Conservation (phyloP, 495 filamentous ascomycete species). For the Tuber aestivum region DNA sequence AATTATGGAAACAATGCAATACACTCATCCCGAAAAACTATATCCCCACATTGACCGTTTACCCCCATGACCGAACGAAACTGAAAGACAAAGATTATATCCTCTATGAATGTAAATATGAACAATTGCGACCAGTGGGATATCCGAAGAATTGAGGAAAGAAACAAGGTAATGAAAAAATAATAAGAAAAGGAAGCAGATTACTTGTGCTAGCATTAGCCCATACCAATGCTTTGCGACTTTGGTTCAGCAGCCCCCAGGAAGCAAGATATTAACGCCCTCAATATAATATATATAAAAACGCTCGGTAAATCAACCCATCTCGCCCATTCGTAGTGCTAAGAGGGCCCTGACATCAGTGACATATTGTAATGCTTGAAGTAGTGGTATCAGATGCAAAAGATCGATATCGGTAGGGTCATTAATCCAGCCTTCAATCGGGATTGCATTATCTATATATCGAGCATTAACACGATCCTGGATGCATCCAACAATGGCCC, state of each 20-base stretch:
- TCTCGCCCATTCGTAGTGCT: constrained; percentile 76
- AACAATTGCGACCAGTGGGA: not conserved
- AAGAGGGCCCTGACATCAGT: constrained; percentile 88
- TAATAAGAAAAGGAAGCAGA: not conserved
- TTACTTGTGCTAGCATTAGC: not conserved
- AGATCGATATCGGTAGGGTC: constrained; percentile 88
- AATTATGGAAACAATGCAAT: not conserved
- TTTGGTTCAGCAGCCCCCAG: not conserved
- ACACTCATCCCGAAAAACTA: not conserved
- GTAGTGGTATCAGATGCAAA: constrained; percentile 82
- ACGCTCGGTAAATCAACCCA: not conserved
- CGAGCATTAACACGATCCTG: constrained; percentile 14
- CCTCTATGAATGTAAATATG: constrained; percentile 4
- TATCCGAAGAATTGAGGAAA: not conserved
- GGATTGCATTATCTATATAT: constrained; percentile 77
- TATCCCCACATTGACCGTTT: not conserved
- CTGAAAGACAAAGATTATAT: constrained; percentile 3
- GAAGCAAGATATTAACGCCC: not conserved
- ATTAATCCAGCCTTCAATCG: constrained; percentile 87
- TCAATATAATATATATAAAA: not conserved
- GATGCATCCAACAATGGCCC: not conserved
- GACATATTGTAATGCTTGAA: constrained; percentile 92
- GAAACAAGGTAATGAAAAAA: not conserved
- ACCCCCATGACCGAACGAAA: not conserved
- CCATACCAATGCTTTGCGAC: not conserved